Evolutionary conservation across 2,329 filamentous ascomycete species (phyloP).

Genomic region (Capronia epimyces): DNA sequence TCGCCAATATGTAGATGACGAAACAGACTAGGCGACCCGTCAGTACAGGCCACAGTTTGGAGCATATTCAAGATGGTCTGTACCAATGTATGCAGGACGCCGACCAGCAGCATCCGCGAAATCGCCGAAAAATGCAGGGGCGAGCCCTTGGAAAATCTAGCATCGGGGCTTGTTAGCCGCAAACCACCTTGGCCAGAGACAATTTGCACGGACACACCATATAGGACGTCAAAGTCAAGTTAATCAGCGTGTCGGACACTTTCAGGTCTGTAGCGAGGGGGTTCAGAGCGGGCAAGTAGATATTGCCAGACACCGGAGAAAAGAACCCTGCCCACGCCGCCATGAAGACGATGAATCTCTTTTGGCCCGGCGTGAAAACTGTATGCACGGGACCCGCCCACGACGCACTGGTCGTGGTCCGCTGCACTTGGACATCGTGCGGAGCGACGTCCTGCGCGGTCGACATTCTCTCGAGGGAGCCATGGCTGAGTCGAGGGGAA

Average conservation of each 20-base stretch:
- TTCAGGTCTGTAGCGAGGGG: conserved; percentile 40
- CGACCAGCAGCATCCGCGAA: conserved; percentile 49
- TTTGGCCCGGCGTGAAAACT: conserved; percentile 34
- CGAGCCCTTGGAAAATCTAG: conserved; percentile 49
- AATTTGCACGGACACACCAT: conserved; percentile 16
- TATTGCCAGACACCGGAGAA: conserved; percentile 43
- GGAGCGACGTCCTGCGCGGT: conserved; percentile 6
- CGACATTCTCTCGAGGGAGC: conserved; percentile 17
- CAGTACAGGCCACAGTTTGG: neutral
- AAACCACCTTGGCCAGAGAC: neutral
- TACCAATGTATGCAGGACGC: conserved; percentile 45
- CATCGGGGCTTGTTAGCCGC: conserved; percentile 23
- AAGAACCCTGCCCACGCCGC: conserved; percentile 41
- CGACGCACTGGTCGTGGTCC: conserved; percentile 14
- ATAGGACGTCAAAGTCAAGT: conserved; percentile 34
- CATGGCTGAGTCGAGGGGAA: neutral
- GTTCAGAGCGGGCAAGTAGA: conserved; percentile 44
- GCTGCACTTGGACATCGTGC: conserved; percentile 10
- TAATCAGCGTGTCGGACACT: conserved; percentile 28
- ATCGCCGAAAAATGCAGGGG: conserved; percentile 49
- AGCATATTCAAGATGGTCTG: neutral
- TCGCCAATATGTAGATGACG: conserved; percentile 41
- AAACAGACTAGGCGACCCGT: conserved; percentile 35
- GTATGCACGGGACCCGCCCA: conserved; percentile 30
- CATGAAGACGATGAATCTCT: conserved; percentile 38